Base-by-base conservation (phyloP, 2,329 filamentous ascomycete genomes). In the Aureobasidium subglaciale region DNA sequence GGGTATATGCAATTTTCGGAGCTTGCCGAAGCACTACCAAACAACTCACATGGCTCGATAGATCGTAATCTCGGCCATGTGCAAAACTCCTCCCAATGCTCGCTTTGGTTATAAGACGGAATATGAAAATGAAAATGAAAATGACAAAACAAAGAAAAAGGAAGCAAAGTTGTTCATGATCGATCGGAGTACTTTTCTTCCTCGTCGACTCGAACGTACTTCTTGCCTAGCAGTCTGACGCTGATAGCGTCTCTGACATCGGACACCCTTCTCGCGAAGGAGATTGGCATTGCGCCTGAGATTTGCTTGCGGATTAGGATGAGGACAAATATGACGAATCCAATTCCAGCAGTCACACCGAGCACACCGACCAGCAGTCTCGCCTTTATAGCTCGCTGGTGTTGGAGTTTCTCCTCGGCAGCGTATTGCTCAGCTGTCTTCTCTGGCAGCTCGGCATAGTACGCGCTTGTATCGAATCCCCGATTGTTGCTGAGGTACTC, bases 401-500 rank as follows among this genome's bases (percentile, higher is more conserved):
- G 42, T 16, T 43, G 24, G 13, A 20, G 34, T 27, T n/a, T 41
- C 11, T 16, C 40, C 11, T 24, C 40, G 22, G 30, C 18, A 11
- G 16, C 46, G 5, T 52, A 16, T 5, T 57, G 45, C 30, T 38
- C 30, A 10, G 30, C 24, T 6, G 30, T 15, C 11, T 10, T 25
- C n/a, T 52, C n/a, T 9, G 53, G 43, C 22, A 60, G 29, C 22
- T 57, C 58, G 25, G 58, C 56, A 55, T 69, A 70, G 55, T 70
- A 70, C n/a, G 63, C 57, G 35, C 58, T 61, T 10, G 68, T 69
- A 55, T 69, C 63, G 58, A 63, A 70, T 5, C 66, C 67, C 9
- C 68, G 63, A 38, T 66, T 64, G 10, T 64, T 59, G 4, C 63
- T 66, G 7, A 67, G 57, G 30, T 61, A 63, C n/a, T 60, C 56